Conservation (phyloP, 805 yeast genomes). For the Zygotorulaspora florentina region DNA sequence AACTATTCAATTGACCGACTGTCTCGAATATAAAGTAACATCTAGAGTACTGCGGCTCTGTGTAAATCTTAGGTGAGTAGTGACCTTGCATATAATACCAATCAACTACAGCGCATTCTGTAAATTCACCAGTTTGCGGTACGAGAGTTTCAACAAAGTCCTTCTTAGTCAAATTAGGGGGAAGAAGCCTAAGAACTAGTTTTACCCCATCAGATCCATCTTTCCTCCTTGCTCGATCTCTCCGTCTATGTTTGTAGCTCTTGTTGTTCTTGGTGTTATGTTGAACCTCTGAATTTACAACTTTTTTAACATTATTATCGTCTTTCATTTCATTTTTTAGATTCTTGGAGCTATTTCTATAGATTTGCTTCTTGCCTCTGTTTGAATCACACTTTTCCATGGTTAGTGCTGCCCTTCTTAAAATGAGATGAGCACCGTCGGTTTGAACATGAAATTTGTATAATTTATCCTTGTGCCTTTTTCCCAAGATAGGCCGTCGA, state of each 20-base stretch:
- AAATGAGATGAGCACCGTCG: too few relatives aligned
- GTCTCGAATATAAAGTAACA: conserved; percentile 41
- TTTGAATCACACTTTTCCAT: conserved; percentile 6
- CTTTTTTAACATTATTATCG: background rate
- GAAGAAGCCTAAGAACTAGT: conserved; percentile 41
- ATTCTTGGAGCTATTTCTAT: background rate
- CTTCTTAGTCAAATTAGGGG: conserved; percentile 39
- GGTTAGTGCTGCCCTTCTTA: background rate
- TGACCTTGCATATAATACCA: conserved; percentile 33
- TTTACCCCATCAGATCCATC: conserved; percentile 17
- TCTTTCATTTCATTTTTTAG: conserved; percentile 1
- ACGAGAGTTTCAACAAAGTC: conserved; percentile 33
- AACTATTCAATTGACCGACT: conserved; percentile 29
- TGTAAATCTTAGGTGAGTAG: conserved; percentile 28
- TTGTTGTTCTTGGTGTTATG: background rate
- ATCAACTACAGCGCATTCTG: conserved; percentile 32
- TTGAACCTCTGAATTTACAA: background rate
- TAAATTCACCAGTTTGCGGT: conserved; percentile 19
- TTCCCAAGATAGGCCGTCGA: too few relatives aligned
- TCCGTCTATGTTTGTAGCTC: conserved; percentile 7
- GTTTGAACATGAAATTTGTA: too few relatives aligned
- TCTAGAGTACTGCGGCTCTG: conserved; percentile 41
- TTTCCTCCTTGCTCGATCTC: conserved; percentile 9
- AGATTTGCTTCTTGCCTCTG: background rate
- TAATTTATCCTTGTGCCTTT: too few relatives aligned